Conservation (phyloP, 169 alveolate species). For the Cryptosporidium ubiquitum region DNA sequence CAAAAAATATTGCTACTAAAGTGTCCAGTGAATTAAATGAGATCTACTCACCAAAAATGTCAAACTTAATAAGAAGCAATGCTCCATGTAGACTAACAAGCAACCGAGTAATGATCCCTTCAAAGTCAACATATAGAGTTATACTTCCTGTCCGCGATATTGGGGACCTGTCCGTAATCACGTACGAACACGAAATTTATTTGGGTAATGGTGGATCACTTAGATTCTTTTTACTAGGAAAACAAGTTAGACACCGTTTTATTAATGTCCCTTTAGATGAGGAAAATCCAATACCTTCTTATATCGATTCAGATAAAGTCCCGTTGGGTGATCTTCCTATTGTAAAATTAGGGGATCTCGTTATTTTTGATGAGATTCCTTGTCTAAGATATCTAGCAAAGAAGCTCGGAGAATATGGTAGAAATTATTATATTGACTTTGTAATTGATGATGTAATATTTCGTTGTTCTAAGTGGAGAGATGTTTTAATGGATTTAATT, state of each 20-base stretch:
- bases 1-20: not conserved
- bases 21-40: not conserved
- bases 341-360: conserved; percentile 52
- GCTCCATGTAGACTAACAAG: conserved; percentile 39
- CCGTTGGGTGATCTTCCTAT: conserved; percentile 71
- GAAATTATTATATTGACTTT: conserved; percentile 67
- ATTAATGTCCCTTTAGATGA: conserved; percentile 66
- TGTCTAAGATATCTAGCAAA: conserved; percentile 63
- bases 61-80: not conserved
- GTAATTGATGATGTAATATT: conserved; percentile 49
- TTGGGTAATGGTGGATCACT: conserved; percentile 71
- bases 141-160: conserved; percentile 68
- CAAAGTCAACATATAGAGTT: conserved; percentile 54
- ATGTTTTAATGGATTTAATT: conserved; percentile 58
- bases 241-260: conserved; percentile 65
- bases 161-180: conserved; percentile 53
- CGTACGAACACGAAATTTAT: conserved; percentile 53
- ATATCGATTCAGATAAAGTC: conserved; percentile 42
- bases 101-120: conserved; percentile 37
- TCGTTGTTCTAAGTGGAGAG: conserved; percentile 71
- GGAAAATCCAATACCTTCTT: conserved; percentile 55
- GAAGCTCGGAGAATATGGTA: conserved; percentile 69
- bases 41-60: conserved; percentile 13
- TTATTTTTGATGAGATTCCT: conserved; percentile 56
- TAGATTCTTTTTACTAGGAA: conserved; percentile 58